Percentiles rank a stretch among this genome's conserved stretches.
Conservation (phyloP, 1,284 basidiomycete species). For the Austroboletus novae-zelandiae region DNA sequence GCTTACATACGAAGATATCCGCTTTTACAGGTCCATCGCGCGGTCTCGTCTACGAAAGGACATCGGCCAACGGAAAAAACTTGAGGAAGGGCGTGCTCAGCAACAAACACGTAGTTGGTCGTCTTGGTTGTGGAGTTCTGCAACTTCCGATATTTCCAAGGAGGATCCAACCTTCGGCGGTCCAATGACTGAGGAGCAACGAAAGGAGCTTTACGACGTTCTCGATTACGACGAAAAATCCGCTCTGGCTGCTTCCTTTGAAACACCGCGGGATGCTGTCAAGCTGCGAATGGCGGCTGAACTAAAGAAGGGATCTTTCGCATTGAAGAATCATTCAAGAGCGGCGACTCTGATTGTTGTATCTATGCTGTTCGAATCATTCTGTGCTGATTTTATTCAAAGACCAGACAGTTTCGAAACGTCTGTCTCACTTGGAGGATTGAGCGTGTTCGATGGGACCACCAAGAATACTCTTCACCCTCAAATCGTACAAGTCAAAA, state of each 20-base stretch:
- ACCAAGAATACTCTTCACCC: constrained; percentile 80
- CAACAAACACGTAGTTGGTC: constrained; percentile 64
- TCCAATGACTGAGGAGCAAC: constrained; percentile 88
- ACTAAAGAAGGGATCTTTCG: constrained; percentile 85
- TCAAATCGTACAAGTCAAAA: constrained; percentile 94
- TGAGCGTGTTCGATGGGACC: constrained; percentile 92
- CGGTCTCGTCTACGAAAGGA: constrained; percentile 89
- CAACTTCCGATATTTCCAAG: constrained; percentile 34
- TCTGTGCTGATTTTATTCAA: constrained; percentile 85
- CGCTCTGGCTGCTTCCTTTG: constrained; percentile 64
- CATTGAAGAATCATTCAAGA: constrained; percentile 72
- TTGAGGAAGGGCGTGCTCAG: constrained; percentile 68
- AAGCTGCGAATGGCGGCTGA: constrained; percentile 77
- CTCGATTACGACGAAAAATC: constrained; percentile 93
- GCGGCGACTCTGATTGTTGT: constrained; percentile 71
- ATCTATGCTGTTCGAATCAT: constrained; percentile 86
- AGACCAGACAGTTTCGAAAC: constrained; percentile 81
- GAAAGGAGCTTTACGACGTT: constrained; percentile 89
- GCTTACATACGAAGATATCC: constrained; percentile 92
- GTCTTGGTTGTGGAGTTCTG: constrained; percentile 84
- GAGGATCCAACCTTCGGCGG: constrained; percentile 60
- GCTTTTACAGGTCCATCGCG: constrained; percentile 97
- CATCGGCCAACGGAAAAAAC: constrained; percentile 60
- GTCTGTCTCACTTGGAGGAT: constrained; percentile 82
- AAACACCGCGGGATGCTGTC: constrained; percentile 80